Percentiles rank a stretch among this genome's conserved stretches.
These are phyloP conservation scores for Cyclostephanos tholiformis DNA, from an alignment of 108 stramenopile species.

Conservation along the genomic window DNA sequence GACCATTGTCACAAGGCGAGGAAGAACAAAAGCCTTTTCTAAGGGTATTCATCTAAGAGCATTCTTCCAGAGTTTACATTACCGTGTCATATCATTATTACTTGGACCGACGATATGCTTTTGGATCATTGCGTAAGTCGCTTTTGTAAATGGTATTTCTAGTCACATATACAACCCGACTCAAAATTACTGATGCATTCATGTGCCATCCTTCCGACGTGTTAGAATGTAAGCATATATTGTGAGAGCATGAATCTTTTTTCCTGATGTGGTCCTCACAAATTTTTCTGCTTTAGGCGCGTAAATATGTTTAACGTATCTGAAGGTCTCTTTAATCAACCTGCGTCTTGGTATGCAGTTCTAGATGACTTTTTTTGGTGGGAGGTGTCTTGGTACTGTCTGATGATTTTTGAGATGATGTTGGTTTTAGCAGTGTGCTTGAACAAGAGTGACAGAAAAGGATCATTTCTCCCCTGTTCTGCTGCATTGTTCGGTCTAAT, in stretches of 20 bases:
- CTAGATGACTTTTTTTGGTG: slow-evolving; percentile 57
- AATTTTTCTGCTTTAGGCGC: slow-evolving; percentile 27
- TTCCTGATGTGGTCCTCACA: not conserved
- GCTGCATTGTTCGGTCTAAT: slow-evolving; percentile 60
- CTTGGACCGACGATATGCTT: slow-evolving; percentile 46
- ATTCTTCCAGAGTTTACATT: slow-evolving; percentile 28
- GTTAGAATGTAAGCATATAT: slow-evolving; percentile 12
- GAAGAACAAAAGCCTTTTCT: not conserved
- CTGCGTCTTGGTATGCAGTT: slow-evolving; percentile 16
- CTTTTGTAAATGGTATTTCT: not conserved
- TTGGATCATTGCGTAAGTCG: slow-evolving; percentile 36
- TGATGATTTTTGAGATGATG: slow-evolving; percentile 52
- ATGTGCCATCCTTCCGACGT: not conserved
- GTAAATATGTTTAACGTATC: slow-evolving; percentile 41
- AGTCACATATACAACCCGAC: not conserved
- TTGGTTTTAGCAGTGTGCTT: slow-evolving; percentile 23
- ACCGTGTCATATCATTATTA: slow-evolving; percentile 33
- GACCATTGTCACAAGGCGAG: not conserved
- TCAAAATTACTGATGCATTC: not conserved
- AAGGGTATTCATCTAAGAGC: slow-evolving; percentile 11
- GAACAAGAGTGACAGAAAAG: slow-evolving; percentile 5
- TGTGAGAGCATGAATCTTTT: not conserved
- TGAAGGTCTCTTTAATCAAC: slow-evolving; percentile 13
- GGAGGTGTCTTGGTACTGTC: slow-evolving; percentile 49
- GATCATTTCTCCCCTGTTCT: slow-evolving; percentile 15